A percentile compares a stretch with the other conserved stretches of the same genome.
Evolutionary conservation across 768 basidiomycete species (phyloP).

Genomic region (Mycena galopus): DNA sequence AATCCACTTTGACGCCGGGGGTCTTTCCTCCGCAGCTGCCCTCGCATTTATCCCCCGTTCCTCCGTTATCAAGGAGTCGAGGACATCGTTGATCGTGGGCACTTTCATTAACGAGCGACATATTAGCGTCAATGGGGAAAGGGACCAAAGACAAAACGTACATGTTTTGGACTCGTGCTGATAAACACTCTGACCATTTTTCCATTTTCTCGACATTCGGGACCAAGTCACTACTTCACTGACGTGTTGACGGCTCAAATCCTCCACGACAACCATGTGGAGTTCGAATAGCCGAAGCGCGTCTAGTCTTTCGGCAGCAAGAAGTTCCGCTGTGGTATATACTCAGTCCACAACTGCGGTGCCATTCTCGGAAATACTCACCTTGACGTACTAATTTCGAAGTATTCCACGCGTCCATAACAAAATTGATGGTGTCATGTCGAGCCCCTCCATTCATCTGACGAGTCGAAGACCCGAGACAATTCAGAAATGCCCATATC

Average conservation of each 20-base stretch:
- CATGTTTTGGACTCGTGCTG: too few species aligned
- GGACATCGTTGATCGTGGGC: slow-evolving; percentile 9
- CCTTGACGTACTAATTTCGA: slow-evolving; percentile 16
- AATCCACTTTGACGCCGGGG: slow-evolving; percentile 19
- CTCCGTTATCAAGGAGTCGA: slow-evolving; percentile 4
- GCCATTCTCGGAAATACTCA: neutral
- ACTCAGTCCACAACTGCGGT: too few species aligned
- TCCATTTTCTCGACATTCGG: neutral
- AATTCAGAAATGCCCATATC: neutral
- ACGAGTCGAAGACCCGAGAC: neutral
- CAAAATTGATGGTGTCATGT: neutral
- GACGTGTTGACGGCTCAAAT: slow-evolving; percentile 16
- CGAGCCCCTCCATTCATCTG: neutral
- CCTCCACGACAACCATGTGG: slow-evolving; percentile 17
- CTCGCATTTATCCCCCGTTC: neutral
- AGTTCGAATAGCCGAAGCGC: slow-evolving; percentile 23
- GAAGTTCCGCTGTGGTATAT: slow-evolving; percentile 3
- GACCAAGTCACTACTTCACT: slow-evolving; percentile 17
- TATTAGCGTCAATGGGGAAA: too few species aligned
- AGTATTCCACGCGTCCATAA: slow-evolving; percentile 22
- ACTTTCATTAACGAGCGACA: too few species aligned
- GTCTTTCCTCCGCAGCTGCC: neutral
- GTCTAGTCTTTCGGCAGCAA: slow-evolving; percentile 14
- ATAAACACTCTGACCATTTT: slow-evolving; percentile 13
- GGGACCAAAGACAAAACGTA: too few species aligned